Percentiles rank a stretch among this genome's conserved stretches.
Conservation (phyloP, 805 yeast genomes). For the Cyberlindnera galapagoensis region DNA sequence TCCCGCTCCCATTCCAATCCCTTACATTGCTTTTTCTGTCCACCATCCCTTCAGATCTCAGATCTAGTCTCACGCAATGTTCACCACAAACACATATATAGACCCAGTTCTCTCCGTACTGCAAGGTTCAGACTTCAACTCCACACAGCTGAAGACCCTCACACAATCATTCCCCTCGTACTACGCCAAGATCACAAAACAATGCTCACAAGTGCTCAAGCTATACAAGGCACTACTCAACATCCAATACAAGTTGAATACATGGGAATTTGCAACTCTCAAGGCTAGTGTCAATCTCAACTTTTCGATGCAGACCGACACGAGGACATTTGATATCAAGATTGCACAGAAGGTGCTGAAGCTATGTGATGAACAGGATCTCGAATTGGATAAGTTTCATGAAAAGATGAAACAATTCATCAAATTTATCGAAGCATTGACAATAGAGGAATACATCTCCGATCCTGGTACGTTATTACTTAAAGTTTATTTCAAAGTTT, state of each 20-base stretch:
- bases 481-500: constrained; percentile 27
- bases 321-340: constrained; percentile 42
- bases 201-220: constrained; percentile 23
- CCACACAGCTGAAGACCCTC: constrained; percentile 8
- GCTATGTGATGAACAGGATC: constrained; percentile 40
- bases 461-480: constrained; percentile 20
- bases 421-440: constrained; percentile 28
- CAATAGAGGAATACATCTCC: constrained; percentile 18
- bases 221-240: constrained; percentile 24
- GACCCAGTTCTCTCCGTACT: constrained; percentile 16
- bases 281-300: constrained; percentile 23
- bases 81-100: constrained; percentile 5
- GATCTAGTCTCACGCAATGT: no score
- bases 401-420: constrained; percentile 39
- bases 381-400: constrained; percentile 39
- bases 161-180: constrained; percentile 9
- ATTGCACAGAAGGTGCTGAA: constrained; percentile 48
- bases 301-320: constrained; percentile 14
- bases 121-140: constrained; percentile 4
- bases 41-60: background rate
- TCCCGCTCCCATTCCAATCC: no score
- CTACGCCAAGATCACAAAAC: constrained; percentile 15
- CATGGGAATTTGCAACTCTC: constrained; percentile 29
- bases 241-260: constrained; percentile 22
- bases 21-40: no score